phyloP scores from a whole-genome alignment of 2,329 filamentous ascomycete species.

The Verticillium longisporum region DNA sequence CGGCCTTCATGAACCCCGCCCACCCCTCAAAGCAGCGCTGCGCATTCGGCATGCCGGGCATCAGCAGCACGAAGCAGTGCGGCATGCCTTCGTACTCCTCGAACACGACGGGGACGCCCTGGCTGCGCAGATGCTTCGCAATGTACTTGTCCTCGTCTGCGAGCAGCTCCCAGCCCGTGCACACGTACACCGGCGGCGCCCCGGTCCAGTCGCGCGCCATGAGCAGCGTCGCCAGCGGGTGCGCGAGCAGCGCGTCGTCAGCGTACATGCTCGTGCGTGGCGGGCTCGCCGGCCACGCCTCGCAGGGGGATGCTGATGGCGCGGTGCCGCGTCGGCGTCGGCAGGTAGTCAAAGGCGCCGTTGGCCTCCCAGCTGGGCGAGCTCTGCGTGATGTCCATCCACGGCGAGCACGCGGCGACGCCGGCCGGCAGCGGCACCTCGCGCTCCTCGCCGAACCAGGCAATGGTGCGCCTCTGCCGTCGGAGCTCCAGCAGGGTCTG shows the following conservation, averaged over 20 bases:
- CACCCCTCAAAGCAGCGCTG: constrained; percentile 48
- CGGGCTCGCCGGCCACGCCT: constrained; percentile 49
- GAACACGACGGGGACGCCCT: constrained; percentile 56
- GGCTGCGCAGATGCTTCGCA: constrained; percentile 44
- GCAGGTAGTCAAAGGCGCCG: constrained; percentile 56
- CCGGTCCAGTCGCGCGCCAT: constrained; percentile 52
- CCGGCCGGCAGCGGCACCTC: constrained; percentile 61
- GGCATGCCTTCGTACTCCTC: constrained; percentile 78
- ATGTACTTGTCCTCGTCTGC: constrained; percentile 59
- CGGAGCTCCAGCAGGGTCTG: constrained; percentile 62
- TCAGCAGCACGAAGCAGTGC: constrained; percentile 60
- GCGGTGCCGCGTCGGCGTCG: constrained; percentile 28
- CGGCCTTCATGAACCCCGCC: constrained; percentile 47
- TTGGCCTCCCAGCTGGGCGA: constrained; percentile 49
- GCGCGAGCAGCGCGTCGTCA: constrained; percentile 45
- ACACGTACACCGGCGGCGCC: constrained; percentile 60
- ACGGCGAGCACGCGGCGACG: constrained; percentile 56
- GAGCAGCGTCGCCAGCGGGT: constrained; percentile 64
- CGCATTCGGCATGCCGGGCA: constrained; percentile 38
- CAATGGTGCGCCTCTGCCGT: constrained; percentile 36
- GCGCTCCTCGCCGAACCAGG: constrained; percentile 54
- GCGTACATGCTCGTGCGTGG: constrained; percentile 48
- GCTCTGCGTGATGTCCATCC: constrained; percentile 63
- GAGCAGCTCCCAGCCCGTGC: constrained; percentile 65
- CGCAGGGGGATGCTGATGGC: constrained; percentile 33